These are phyloP conservation scores for Zygoascus bituminiphila DNA, from an alignment of 805 yeast species.

Conservation along the genomic window DNA sequence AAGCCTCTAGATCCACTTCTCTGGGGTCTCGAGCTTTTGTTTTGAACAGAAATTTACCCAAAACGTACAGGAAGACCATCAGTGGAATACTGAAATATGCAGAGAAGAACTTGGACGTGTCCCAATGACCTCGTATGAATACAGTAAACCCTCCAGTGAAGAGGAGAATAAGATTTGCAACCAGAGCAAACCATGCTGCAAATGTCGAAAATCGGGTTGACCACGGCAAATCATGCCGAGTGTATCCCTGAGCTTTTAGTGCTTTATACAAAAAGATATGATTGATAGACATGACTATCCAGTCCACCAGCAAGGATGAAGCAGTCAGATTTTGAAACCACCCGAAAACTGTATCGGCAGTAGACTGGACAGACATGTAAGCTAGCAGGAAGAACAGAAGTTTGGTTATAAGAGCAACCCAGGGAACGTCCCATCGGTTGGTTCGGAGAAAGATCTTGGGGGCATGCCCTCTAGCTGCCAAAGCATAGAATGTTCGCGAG, in stretches of 20 bases:
- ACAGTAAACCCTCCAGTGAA: slow-evolving; percentile 57
- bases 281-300: slow-evolving; percentile 44
- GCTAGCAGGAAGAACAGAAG: slow-evolving; percentile 55
- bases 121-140: slow-evolving; percentile 57
- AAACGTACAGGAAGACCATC: slow-evolving; percentile 35
- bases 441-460: slow-evolving; percentile 60
- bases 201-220: slow-evolving; percentile 33
- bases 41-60: slow-evolving; percentile 32
- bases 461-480: slow-evolving; percentile 67
- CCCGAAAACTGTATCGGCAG: slow-evolving; percentile 49
- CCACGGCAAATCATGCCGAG: slow-evolving; percentile 41
- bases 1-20: slow-evolving; percentile 12
- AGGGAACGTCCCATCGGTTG: slow-evolving; percentile 65
- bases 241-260: slow-evolving; percentile 32
- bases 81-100: slow-evolving; percentile 60
- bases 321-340: slow-evolving; percentile 30
- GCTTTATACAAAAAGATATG: slow-evolving; percentile 43
- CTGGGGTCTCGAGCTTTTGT: slow-evolving; percentile 10
- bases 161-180: slow-evolving; percentile 33
- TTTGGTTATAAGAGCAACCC: slow-evolving; percentile 43
- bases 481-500: slow-evolving; percentile 64
- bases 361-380: slow-evolving; percentile 56
- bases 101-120: slow-evolving; percentile 49
- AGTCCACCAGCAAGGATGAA: slow-evolving; percentile 45
- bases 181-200: slow-evolving; percentile 6